phyloP scores from a whole-genome alignment of 768 basidiomycete genomes.

The Rhodotorula babjevae region DNA sequence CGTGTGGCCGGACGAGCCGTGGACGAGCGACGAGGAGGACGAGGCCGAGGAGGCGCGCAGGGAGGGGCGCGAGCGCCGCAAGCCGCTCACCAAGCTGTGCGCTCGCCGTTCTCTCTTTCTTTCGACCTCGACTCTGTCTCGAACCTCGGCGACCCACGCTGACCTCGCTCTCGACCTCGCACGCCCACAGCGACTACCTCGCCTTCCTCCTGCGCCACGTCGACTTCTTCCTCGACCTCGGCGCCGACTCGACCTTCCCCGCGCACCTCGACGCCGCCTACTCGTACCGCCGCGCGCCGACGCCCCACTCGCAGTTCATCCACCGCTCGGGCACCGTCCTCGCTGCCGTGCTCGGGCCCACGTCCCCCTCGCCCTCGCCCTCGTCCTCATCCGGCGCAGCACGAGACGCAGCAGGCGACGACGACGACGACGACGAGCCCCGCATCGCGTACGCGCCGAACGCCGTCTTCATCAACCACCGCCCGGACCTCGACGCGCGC shows the following conservation, averaged over 20 bases:
- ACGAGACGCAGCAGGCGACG: too few species aligned
- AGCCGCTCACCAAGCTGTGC: conserved; percentile 44
- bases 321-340: conserved; percentile 86
- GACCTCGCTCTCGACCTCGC: background rate
- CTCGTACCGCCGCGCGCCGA: conserved; percentile 71
- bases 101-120: conserved; percentile 58
- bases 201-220: conserved; percentile 18
- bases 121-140: conserved; percentile 62
- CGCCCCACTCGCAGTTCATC: conserved; percentile 83
- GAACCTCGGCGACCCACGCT: too few species aligned
- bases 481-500: conserved; percentile 57
- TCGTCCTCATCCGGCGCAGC: too few species aligned
- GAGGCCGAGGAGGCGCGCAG: background rate
- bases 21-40: background rate
- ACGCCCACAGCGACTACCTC: conserved; percentile 13
- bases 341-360: conserved; percentile 62
- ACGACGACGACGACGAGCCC: conserved; percentile 60
- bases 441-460: conserved; percentile 28
- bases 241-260: conserved; percentile 41
- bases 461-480: conserved; percentile 50
- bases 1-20: conserved; percentile 59
- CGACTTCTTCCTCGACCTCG: conserved; percentile 45
- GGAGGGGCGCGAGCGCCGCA: conserved; percentile 58
- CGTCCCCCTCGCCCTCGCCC: too few species aligned
- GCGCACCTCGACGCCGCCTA: conserved; percentile 69